These are phyloP conservation scores for Venturia carpophila DNA, from an alignment of 2,329 filamentous ascomycete genomes.

Conservation along the genomic window DNA sequence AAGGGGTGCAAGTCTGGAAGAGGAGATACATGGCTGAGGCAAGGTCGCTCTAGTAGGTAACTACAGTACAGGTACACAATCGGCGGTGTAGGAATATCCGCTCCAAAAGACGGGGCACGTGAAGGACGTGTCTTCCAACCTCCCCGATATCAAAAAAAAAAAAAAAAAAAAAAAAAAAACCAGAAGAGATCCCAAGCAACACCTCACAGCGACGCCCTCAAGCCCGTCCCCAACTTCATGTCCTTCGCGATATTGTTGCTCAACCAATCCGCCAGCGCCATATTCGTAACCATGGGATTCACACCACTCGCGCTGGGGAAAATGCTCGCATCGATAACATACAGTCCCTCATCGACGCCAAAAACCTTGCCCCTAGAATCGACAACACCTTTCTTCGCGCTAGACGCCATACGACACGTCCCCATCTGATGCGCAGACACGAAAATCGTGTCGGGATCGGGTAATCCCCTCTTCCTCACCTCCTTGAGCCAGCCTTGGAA, in stretches of 20 bases:
- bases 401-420: conserved; percentile 61
- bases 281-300: conserved; percentile 73
- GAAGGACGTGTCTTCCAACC: too few species aligned
- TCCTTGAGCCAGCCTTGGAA: conserved; percentile 56
- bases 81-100: too few species aligned
- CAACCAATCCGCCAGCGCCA: conserved; percentile 63
- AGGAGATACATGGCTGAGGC: too few species aligned
- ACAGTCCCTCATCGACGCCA: conserved; percentile 53
- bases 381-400: conserved; percentile 36
- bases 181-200: background rate
- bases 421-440: conserved; percentile 77
- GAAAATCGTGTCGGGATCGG: conserved; percentile 46
- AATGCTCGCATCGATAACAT: conserved; percentile 66
- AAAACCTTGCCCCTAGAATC: conserved; percentile 46
- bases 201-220: background rate
- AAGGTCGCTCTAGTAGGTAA: too few species aligned
- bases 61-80: too few species aligned
- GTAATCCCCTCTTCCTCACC: conserved; percentile 44
- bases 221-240: background rate
- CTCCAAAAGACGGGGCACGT: too few species aligned
- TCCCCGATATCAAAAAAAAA: background rate
- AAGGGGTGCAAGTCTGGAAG: too few species aligned
- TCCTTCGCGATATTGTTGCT: conserved; percentile 30
- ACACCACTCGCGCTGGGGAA: conserved; percentile 71
- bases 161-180: too few species aligned